Evolutionary conservation across 2,329 filamentous ascomycete species (phyloP).

Genomic region (Diaporthe sp.): DNA sequence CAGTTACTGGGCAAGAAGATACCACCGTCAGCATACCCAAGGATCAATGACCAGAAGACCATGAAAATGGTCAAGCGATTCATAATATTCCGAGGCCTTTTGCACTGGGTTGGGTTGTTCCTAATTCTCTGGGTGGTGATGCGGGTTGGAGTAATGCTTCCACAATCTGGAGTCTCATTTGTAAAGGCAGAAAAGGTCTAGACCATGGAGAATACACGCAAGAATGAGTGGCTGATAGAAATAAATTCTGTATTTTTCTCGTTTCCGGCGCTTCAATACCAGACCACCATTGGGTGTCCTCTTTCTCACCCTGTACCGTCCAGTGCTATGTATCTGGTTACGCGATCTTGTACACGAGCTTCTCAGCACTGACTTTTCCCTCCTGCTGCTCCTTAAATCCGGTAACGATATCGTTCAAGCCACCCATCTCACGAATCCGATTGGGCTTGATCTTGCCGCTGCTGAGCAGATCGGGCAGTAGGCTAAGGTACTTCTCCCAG

Average conservation of each 20-base stretch:
- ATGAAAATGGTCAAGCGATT: conserved; percentile 40
- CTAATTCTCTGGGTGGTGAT: conserved; percentile 21
- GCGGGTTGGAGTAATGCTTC: conserved; percentile 22
- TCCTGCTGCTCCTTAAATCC: conserved; percentile 49
- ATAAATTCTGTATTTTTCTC: not conserved
- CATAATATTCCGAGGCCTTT: conserved; percentile 27
- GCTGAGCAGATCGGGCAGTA: conserved; percentile 48
- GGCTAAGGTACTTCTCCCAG: conserved; percentile 51
- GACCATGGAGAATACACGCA: not conserved
- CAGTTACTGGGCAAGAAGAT: conserved; percentile 19
- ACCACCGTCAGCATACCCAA: conserved; percentile 25
- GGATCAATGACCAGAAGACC: conserved; percentile 39
- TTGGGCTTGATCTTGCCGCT: conserved; percentile 51
- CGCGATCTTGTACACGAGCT: conserved; percentile 51
- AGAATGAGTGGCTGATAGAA: not conserved
- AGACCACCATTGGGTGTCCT: not conserved
- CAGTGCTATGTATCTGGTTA: not conserved
- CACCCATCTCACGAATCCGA: conserved; percentile 47
- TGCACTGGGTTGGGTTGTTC: conserved; percentile 37
- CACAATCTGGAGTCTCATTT: conserved; percentile 21
- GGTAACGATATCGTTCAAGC: conserved; percentile 47
- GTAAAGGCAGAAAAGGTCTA: conserved; percentile 23
- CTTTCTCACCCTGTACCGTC: too few relatives aligned
- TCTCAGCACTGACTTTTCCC: conserved; percentile 51
- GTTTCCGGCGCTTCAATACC: too few relatives aligned